Evolutionary conservation across 2,329 filamentous ascomycete species (phyloP).

Genomic region (Aureobasidium sp.): DNA sequence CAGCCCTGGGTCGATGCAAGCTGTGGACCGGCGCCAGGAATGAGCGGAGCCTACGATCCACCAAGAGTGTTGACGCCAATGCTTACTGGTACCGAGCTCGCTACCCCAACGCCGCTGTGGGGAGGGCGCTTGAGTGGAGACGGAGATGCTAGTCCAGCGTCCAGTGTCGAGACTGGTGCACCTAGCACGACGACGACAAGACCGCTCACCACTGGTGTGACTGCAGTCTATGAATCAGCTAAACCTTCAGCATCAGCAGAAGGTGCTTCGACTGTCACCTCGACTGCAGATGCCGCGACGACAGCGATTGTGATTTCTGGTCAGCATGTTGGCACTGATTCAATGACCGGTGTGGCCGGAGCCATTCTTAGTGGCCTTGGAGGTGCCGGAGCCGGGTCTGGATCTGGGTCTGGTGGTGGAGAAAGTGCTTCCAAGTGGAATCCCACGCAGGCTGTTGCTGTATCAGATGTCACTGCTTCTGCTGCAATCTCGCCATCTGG

Average conservation of each 20-base stretch:
- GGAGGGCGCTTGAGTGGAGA: not conserved
- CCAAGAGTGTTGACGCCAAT: slow-evolving; percentile 11
- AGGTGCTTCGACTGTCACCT: not conserved
- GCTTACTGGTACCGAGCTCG: not conserved
- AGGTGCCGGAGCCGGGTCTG: not conserved
- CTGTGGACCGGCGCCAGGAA: not conserved
- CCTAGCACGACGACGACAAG: slow-evolving; percentile 4
- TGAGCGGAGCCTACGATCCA: slow-evolving; percentile 12
- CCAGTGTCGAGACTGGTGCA: not conserved
- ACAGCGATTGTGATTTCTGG: slow-evolving; percentile 6
- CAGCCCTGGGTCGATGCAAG: not conserved
- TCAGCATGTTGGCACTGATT: not conserved
- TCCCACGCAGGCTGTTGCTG: not conserved
- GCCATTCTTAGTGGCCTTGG: slow-evolving; percentile 2
- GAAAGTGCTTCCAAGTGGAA: not conserved
- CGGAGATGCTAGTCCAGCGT: not conserved
- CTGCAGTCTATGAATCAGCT: not conserved
- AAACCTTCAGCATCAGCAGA: not conserved
- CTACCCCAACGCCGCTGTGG: not conserved
- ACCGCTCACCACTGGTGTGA: slow-evolving; percentile 6
- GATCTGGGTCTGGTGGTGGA: not conserved
- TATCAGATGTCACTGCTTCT: not conserved
- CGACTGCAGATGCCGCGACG: not conserved
- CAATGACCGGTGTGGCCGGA: not conserved
- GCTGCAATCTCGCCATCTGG: not conserved